Percentiles rank a stretch among this genome's conserved stretches.
phyloP scores from a whole-genome alignment of 306 rosid species.

The Malus sieversii region DNA sequence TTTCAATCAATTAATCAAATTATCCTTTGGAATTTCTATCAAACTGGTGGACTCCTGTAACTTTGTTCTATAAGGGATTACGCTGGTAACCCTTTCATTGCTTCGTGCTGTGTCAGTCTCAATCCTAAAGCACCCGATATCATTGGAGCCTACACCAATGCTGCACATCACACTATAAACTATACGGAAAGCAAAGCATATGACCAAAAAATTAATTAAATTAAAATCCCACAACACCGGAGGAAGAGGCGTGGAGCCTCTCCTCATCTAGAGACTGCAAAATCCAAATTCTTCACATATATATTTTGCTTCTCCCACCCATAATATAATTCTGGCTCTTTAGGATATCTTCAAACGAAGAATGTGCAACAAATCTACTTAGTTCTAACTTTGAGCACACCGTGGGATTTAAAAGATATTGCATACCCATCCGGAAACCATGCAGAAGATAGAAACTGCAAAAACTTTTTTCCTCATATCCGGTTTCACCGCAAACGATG shows the following conservation, averaged over 20 bases:
- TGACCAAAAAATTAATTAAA: not conserved
- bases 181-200: not conserved
- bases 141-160: conserved; percentile 8
- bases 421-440: not conserved
- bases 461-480: too few species aligned
- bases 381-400: too few species aligned
- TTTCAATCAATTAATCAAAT: too few species aligned
- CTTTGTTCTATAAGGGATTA: too few species aligned
- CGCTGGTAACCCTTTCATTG: too few species aligned
- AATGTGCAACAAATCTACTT: not conserved
- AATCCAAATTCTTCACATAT: not conserved
- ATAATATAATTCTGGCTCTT: not conserved
- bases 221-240: not conserved
- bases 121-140: conserved; percentile 6
- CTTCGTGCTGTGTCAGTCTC: not conserved
- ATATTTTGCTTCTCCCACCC: not conserved
- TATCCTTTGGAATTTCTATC: too few species aligned
- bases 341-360: not conserved
- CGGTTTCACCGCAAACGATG: too few species aligned
- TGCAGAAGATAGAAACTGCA: too few species aligned
- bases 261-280: not conserved
- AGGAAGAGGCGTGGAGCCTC: conserved; percentile 33
- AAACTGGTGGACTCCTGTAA: too few species aligned
- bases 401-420: not conserved
- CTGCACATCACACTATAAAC: not conserved